These are phyloP conservation scores for Rhodomyrtus psidioides DNA, from an alignment of 441 rosid genomes.

Conservation along the genomic window DNA sequence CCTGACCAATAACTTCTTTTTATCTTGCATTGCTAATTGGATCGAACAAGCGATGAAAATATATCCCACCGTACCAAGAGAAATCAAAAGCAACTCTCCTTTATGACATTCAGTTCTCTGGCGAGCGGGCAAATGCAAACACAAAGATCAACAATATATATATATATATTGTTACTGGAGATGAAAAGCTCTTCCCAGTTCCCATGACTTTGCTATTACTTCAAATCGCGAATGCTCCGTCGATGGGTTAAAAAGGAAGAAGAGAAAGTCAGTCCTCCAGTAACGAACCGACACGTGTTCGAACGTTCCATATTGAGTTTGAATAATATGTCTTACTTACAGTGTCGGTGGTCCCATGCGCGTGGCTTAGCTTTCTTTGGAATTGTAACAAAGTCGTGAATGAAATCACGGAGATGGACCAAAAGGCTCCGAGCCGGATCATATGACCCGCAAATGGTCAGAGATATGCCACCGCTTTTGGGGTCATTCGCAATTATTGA, in stretches of 20 bases:
- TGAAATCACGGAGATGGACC: background rate
- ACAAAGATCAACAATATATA: background rate
- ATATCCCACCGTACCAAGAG: background rate
- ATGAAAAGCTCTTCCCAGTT: background rate
- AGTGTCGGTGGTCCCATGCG: background rate
- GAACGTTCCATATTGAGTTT: background rate
- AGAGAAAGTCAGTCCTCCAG: background rate
- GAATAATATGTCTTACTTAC: background rate
- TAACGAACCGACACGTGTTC: background rate
- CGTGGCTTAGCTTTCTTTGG: background rate
- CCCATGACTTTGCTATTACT: background rate
- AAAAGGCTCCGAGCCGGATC: background rate
- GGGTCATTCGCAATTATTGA: background rate
- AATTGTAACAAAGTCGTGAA: background rate
- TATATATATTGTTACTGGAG: too few species aligned
- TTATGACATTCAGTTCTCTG: background rate
- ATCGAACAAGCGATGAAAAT: background rate
- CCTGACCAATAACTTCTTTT: background rate
- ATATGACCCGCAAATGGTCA: background rate
- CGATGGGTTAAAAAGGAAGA: too few species aligned
- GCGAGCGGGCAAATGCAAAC: background rate
- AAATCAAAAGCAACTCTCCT: background rate
- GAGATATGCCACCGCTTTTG: background rate
- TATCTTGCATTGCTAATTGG: background rate
- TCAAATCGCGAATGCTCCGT: background rate